Base-by-base conservation (phyloP, 208 protist species). In the Trypanosoma grayi region DNA sequence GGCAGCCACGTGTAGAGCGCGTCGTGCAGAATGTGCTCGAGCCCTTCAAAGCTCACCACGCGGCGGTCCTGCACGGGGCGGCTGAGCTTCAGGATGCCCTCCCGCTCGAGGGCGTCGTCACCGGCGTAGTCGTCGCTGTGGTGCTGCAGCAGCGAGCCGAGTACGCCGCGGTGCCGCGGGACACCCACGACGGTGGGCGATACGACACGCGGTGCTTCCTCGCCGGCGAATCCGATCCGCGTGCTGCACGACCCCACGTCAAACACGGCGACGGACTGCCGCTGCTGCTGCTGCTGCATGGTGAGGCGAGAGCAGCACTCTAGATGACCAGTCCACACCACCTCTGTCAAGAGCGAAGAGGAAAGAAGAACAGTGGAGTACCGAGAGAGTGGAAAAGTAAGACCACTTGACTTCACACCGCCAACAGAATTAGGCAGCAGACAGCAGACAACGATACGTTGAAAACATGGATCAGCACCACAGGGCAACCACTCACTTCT, bases 231-330 rank as follows among this genome's bases (percentile, higher is more conserved):
- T 63, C 97, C 97, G 56, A 92, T 82, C 60, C 98, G 97, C 56
- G 89, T 98, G 67, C 82, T 82, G 70, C 80, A 73, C 10, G 94
- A 93, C 51, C 98, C 98, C 54, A 98, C 93, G 75, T 99, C 98
- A 45, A 99, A 66, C 47, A 99, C 97, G n/a, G 75, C 78, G 41
- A 33, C 44, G n/a, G 57, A 2, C 3, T 34, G 46, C 9, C 44
- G 92, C 71, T 27, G 84, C 24, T 16, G 39, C 11, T 10, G 16
- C 39, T 10, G 39, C 39, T 14, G 39, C 39, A 43, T 43, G 39
- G 39, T 43, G 39, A 43, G 9, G 41, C 30, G 20, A 28, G n/a
- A 14, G 37, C 44, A 51, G 45, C 3, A 31, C 18, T 6, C 27
- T 3, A 51, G 7, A 27, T n/a, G 39, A 43, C 20, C 39, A 51